Percentiles rank a stretch among this genome's conserved stretches.
Conservation (phyloP, 208 protist genomes). For the Novymonas esmeraldas region DNA sequence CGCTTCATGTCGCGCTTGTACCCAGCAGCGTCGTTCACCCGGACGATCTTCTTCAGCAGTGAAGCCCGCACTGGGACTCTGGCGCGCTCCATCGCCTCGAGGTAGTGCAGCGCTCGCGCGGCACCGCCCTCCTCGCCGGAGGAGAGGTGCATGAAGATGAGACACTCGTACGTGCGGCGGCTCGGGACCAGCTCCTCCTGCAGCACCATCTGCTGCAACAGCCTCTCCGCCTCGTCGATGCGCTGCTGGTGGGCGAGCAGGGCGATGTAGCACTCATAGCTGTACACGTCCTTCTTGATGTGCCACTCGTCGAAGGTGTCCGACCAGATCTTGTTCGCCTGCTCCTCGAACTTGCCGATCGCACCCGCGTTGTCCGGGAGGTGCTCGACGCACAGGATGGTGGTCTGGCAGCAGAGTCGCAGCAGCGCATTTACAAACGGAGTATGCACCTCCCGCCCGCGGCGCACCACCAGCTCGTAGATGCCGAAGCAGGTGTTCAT, state of each 20-base stretch:
- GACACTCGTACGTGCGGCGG: slow-evolving; percentile 82
- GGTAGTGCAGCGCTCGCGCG: slow-evolving; percentile 81
- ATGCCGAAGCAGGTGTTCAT: slow-evolving; percentile 86
- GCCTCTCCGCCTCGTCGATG: slow-evolving; percentile 86
- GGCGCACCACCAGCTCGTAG: slow-evolving; percentile 78
- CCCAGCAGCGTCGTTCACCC: slow-evolving; percentile 83
- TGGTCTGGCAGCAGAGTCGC: slow-evolving; percentile 79
- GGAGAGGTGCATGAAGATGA: slow-evolving; percentile 93
- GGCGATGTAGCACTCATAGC: slow-evolving; percentile 90
- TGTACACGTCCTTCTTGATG: slow-evolving; percentile 82
- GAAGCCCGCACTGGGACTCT: slow-evolving; percentile 70
- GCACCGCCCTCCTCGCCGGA: slow-evolving; percentile 91
- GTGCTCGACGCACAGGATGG: slow-evolving; percentile 85
- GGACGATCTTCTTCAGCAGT: slow-evolving; percentile 87
- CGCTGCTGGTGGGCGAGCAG: slow-evolving; percentile 88
- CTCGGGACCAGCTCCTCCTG: slow-evolving; percentile 76
- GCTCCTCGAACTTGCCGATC: slow-evolving; percentile 75
- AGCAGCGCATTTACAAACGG: slow-evolving; percentile 86
- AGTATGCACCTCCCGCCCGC: slow-evolving; percentile 78
- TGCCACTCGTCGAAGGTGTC: slow-evolving; percentile 85
- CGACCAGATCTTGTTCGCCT: slow-evolving; percentile 81
- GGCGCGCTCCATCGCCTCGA: slow-evolving; percentile 89
- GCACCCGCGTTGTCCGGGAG: slow-evolving; percentile 46
- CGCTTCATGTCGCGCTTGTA: slow-evolving; percentile 94
- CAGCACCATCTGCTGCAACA: slow-evolving; percentile 88